Percentiles rank a stretch among this genome's conserved stretches.
Conservation (phyloP, 1,139 yeast genomes). For the Scheffersomyces quercinus region DNA sequence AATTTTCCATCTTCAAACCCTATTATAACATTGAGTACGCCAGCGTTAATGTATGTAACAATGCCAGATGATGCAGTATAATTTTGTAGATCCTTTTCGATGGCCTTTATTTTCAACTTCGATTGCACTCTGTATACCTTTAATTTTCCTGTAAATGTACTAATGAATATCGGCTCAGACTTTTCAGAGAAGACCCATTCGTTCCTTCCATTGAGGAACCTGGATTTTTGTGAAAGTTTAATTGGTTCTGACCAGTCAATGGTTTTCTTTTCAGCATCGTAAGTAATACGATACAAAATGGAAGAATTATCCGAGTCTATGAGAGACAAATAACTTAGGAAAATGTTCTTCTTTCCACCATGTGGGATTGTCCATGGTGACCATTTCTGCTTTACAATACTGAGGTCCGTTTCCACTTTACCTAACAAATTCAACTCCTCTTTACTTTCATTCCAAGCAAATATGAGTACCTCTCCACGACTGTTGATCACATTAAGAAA, state of each 20-base stretch:
- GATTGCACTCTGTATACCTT: conserved; percentile 1
- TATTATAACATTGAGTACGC: conserved; percentile 9
- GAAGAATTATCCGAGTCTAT: conserved; percentile 21
- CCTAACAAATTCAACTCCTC: conserved; percentile 10
- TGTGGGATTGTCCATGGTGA: conserved; percentile 18
- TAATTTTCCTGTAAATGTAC: conserved; percentile 7
- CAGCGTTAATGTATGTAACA: neutral
- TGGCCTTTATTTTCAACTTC: neutral
- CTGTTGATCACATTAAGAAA: conserved; percentile 19
- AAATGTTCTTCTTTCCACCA: neutral
- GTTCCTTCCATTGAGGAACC: conserved; percentile 6
- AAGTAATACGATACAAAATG: conserved; percentile 7
- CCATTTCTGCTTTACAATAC: conserved; percentile 23
- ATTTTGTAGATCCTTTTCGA: conserved; percentile 1
- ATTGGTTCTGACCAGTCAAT: conserved; percentile 2
- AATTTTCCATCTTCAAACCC: conserved; percentile 33
- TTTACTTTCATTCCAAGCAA: conserved; percentile 13
- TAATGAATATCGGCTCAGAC: neutral
- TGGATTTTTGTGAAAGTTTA: neutral
- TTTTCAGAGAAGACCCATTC: conserved; percentile 5
- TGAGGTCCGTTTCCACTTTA: conserved; percentile 6
- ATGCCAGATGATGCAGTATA: conserved; percentile 6
- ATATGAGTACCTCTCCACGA: conserved; percentile 19
- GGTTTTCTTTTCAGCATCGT: conserved; percentile 2
- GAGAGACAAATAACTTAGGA: conserved; percentile 13